Evolutionary conservation across 1,284 basidiomycete genomes (phyloP), one percentile per base, ranked within the genome.

Genomic region (Volvariella surrecta): DNA sequence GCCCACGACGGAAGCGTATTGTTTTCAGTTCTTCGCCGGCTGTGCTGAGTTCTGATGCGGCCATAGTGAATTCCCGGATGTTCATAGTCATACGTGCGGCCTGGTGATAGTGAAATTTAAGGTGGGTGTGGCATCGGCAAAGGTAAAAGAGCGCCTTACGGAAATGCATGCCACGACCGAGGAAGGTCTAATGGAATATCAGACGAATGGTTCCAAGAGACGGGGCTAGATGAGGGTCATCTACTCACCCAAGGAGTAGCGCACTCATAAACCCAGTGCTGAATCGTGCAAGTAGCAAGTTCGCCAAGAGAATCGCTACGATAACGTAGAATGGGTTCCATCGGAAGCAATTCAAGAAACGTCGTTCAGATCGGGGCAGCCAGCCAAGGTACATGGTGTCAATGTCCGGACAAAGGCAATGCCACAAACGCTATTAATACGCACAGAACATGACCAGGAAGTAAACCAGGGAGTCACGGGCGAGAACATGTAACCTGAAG

Each of bases 381-480:
- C 22, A 40, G 38, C 10, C 17, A 35, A 32, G 34, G 22, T 15
- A 11, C 10, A 10, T 37, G 34, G n/a, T n/a, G n/a, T n/a, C n/a
- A n/a, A n/a, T n/a, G n/a, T n/a, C n/a, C n/a, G n/a, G n/a, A n/a
- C n/a, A n/a, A n/a, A n/a, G n/a, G n/a, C n/a, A n/a, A n/a, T n/a
- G n/a, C n/a, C n/a, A n/a, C n/a, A n/a, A n/a, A n/a, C n/a, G 37
- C 19, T 13, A 21, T 28, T 1, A 24, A 35, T n/a, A n/a, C 51
- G n/a, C 42, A 55, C 55, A 38, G 20, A 55, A 53, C 34, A 55
- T 52, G 15, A 50, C 18, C 1, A 40, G 20, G 32, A 57, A 57
- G 38, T 55, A 57, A 16, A 50, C 32, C 10, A 54, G 42, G 2
- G 55, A 57, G 40, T 57, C 55, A 34, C 51, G 48, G 21, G 52